phyloP scores from a whole-genome alignment of 2,329 filamentous ascomycete species.

The Apiospora sp. region DNA sequence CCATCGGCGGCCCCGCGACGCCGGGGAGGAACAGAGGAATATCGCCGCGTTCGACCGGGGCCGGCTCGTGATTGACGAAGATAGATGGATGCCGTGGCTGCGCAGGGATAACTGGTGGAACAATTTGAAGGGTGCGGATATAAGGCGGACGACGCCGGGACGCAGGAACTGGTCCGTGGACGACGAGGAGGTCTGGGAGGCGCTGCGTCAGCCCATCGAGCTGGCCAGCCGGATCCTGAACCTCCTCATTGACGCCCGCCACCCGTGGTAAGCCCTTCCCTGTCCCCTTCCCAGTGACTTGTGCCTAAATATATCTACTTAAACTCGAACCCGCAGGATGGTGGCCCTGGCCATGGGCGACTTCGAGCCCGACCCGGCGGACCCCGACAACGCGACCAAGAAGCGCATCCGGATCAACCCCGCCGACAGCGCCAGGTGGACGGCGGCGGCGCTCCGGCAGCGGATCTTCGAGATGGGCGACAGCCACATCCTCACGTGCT shows the following conservation, averaged over 20 bases:
- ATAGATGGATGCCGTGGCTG: background rate
- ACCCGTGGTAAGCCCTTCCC: background rate
- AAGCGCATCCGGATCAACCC: background rate
- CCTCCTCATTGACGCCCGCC: background rate
- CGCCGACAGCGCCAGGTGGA: background rate
- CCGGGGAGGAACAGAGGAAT: background rate
- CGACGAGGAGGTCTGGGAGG: background rate
- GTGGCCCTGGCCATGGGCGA: background rate
- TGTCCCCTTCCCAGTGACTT: background rate
- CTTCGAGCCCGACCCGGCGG: background rate
- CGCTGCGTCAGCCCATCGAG: background rate
- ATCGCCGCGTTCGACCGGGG: background rate
- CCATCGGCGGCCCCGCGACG: background rate
- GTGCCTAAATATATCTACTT: background rate
- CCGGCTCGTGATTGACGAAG: background rate
- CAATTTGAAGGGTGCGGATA: background rate
- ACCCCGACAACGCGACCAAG: background rate
- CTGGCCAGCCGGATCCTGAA: background rate
- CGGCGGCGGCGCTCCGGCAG: background rate
- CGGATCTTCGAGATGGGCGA: background rate
- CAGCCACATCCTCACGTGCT: background rate
- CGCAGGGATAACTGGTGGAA: slow-evolving; percentile 5
- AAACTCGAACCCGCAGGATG: background rate
- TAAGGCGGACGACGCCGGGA: background rate
- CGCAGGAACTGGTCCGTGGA: background rate